These are phyloP conservation scores for Patellaria atrata DNA, from an alignment of 495 filamentous ascomycete genomes.

Conservation along the genomic window DNA sequence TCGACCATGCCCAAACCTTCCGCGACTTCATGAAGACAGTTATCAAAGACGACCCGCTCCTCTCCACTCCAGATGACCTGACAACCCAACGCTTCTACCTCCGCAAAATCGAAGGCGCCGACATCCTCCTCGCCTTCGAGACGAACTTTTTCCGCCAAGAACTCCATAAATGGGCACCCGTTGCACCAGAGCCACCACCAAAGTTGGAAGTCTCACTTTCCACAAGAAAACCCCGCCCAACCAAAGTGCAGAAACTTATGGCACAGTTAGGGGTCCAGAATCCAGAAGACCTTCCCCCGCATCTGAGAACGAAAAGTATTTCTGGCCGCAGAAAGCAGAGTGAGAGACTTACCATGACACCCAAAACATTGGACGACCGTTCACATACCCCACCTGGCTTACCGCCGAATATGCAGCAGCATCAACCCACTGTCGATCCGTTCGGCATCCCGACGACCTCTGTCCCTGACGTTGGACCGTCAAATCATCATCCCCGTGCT, in stretches of 20 bases:
- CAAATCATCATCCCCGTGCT: neutral
- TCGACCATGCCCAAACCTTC: constrained; percentile 71
- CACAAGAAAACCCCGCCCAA: constrained; percentile 93
- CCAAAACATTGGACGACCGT: too few relatives aligned
- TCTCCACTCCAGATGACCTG: constrained; percentile 71
- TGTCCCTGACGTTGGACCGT: neutral
- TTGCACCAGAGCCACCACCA: constrained; percentile 74
- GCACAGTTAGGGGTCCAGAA: constrained; percentile 69
- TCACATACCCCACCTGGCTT: constrained; percentile 20
- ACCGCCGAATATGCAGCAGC: constrained; percentile 9
- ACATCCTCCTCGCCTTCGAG: constrained; percentile 81
- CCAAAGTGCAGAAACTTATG: constrained; percentile 95
- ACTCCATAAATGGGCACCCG: constrained; percentile 89
- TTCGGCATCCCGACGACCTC: constrained; percentile 1
- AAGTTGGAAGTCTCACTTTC: constrained; percentile 72
- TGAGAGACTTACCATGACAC: too few relatives aligned
- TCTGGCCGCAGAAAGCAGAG: too few relatives aligned
- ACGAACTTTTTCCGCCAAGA: constrained; percentile 96
- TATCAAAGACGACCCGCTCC: constrained; percentile 66
- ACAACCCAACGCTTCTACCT: constrained; percentile 91
- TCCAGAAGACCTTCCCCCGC: constrained; percentile 75
- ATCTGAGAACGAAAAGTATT: constrained; percentile 54
- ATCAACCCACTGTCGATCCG: neutral
- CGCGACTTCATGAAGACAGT: constrained; percentile 65
- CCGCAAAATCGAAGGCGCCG: constrained; percentile 94